Evolutionary conservation across 2,329 filamentous ascomycete genomes (phyloP), one percentile per base, ranked within the genome.

Genomic region (Pseudocercospora musae): DNA sequence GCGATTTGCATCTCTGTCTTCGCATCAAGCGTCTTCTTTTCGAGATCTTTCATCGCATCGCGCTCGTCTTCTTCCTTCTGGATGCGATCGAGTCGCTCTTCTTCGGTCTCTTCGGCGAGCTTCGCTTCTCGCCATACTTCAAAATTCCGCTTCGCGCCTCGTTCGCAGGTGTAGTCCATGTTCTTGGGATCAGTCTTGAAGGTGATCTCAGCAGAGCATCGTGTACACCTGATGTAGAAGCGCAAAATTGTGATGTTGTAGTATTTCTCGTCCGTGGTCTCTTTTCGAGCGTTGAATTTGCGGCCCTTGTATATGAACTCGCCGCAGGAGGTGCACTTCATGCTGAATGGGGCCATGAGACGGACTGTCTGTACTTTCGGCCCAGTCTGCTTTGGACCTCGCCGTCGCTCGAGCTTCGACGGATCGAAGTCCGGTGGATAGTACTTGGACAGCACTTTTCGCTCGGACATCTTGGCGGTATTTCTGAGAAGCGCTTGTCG

Each of bases 1-100:
- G 95, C 95, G 49, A 97, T 91, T 18, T 90, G 91, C 93, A 99
- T 99, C 78, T 99, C 95, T 44, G 89, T 84, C 80, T 95, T 93
- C 0, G 93, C 93, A 75, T 99, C 95, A 21, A 90, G 80, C 59
- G 94, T 96, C 80, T 98, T 98, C 66, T 90, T 89, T 79, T 99
- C 95, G 52, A 99, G 79, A 74, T 97, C 93, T 61, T 90, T 90
- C 96, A 99, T 99, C 21, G 92, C 91, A 76, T 97, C 93, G 67
- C 87, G 84, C 76, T 96, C 92, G 62, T 88, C 85, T 67, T 87
- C 89, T 73, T 96, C 91, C 44, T 82, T 78, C 78, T 97, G 92
- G 4, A 98, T 78, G 25, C 95, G 82, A 75, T 97, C 92, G 6
- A 98, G 80, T 46, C 90, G 83, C 79, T 96, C 87, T 74, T 98